These are phyloP conservation scores for Huntiella moniliformis DNA, from an alignment of 2,329 filamentous ascomycete genomes.

Conservation along the genomic window DNA sequence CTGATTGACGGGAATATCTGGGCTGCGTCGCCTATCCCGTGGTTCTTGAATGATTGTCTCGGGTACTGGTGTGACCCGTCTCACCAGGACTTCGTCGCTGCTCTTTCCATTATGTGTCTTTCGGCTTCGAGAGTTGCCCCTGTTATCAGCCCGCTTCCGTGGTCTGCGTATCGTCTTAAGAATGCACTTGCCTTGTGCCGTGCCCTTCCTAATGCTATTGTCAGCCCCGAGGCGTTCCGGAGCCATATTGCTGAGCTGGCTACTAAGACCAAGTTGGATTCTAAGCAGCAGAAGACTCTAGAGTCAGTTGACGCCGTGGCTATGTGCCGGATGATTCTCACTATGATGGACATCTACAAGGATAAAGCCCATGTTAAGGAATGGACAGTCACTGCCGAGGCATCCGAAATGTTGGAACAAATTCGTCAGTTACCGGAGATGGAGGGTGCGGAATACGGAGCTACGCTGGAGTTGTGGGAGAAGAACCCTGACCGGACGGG, in stretches of 20 bases:
- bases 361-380: conserved; percentile 24
- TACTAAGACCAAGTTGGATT: conserved; percentile 13
- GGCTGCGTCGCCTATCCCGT: conserved; percentile 10
- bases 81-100: conserved; percentile 15
- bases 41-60: conserved; percentile 12
- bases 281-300: conserved; percentile 18
- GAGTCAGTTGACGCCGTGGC: conserved; percentile 31
- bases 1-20: conserved; percentile 16
- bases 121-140: conserved; percentile 29
- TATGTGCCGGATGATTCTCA: conserved; percentile 33
- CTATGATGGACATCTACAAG: conserved; percentile 26
- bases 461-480: conserved; percentile 12
- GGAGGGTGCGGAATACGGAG: conserved; percentile 5
- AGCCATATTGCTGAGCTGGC: conserved; percentile 1
- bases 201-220: conserved; percentile 30
- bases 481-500: conserved; percentile 21
- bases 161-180: conserved; percentile 31
- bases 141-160: conserved; percentile 30
- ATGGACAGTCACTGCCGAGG: conserved; percentile 27
- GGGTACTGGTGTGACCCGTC: conserved; percentile 8
- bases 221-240: conserved; percentile 17
- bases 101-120: conserved; percentile 30
- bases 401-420: conserved; percentile 29
- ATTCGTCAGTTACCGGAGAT: conserved; percentile 18
- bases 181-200: conserved; percentile 32